A percentile compares a stretch with the other conserved stretches of the same genome.
phyloP scores from a whole-genome alignment of 2,329 filamentous ascomycete species.

The Graphiopsis chlorocephala region DNA sequence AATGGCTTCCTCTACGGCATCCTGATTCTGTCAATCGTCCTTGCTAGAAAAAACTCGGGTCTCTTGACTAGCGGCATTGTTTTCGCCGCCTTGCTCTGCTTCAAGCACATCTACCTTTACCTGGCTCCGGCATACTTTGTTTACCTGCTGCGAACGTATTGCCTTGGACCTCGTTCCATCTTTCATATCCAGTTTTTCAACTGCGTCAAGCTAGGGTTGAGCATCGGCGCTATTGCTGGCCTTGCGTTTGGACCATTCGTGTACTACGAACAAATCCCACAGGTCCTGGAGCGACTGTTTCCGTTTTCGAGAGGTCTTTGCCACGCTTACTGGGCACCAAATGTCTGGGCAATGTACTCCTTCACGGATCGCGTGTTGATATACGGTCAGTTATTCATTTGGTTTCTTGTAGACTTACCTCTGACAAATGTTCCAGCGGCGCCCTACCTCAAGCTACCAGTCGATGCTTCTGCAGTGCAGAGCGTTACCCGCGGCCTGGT shows the following conservation, averaged over 20 bases:
- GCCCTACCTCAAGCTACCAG: slow-evolving; percentile 70
- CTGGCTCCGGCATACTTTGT: slow-evolving; percentile 94
- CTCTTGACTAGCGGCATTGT: slow-evolving; percentile 75
- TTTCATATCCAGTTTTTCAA: slow-evolving; percentile 76
- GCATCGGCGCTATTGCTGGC: slow-evolving; percentile 69
- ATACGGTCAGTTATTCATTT: slow-evolving; percentile 56
- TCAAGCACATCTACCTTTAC: slow-evolving; percentile 98
- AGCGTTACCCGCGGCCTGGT: slow-evolving; percentile 92
- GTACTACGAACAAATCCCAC: slow-evolving; percentile 75
- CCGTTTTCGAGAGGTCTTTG: slow-evolving; percentile 92
- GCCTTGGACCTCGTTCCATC: slow-evolving; percentile 72
- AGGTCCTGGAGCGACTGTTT: slow-evolving; percentile 81
- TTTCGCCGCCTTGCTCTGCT: slow-evolving; percentile 82
- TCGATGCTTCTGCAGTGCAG: slow-evolving; percentile 72
- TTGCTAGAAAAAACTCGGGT: slow-evolving; percentile 72
- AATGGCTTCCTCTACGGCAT: slow-evolving; percentile 96
- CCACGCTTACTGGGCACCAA: slow-evolving; percentile 98
- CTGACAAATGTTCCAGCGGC: slow-evolving; percentile 57
- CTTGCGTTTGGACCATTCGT: slow-evolving; percentile 89
- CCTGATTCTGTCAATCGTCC: slow-evolving; percentile 78
- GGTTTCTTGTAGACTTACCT: neutral
- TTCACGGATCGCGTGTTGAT: slow-evolving; percentile 84
- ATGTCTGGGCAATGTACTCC: slow-evolving; percentile 95
- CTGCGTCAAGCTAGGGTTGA: slow-evolving; percentile 74
- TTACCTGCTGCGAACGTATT: slow-evolving; percentile 85